Conservation (phyloP, 441 rosid species). For the Pelargonium citronellum region DNA sequence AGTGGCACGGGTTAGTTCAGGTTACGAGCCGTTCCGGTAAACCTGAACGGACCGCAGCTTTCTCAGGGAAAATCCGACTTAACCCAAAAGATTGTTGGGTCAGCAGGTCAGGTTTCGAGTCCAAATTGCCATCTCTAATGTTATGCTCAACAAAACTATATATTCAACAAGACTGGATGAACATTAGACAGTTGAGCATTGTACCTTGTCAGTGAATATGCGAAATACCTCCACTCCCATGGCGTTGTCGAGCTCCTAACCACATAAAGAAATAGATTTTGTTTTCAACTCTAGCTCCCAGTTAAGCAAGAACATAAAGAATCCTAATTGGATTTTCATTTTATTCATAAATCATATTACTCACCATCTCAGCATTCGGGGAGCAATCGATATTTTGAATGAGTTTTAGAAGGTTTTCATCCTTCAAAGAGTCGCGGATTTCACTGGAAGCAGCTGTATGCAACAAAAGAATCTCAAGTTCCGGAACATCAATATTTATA, state of each 20-base stretch:
- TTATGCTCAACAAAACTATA: neutral
- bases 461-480: neutral
- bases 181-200: neutral
- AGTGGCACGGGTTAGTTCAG: too few species aligned
- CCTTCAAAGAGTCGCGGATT: constrained; percentile 49
- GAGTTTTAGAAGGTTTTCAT: constrained; percentile 53
- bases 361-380: constrained; percentile 45
- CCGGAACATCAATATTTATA: neutral
- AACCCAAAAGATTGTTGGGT: too few species aligned
- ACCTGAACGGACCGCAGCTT: too few species aligned
- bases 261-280: neutral
- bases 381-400: constrained; percentile 51
- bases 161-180: too few species aligned
- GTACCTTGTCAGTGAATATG: constrained; percentile 61
- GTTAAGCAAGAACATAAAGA: too few species aligned
- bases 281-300: too few species aligned
- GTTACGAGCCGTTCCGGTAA: too few species aligned
- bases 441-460: constrained; percentile 61
- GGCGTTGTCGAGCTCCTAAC: constrained; percentile 68
- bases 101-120: too few species aligned
- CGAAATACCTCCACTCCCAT: constrained; percentile 57
- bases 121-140: neutral
- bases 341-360: constrained; percentile 16
- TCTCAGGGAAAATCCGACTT: too few species aligned
- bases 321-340: neutral